Evolutionary conservation across 2,329 filamentous ascomycete genomes (phyloP).

Genomic region (Epichloe festucae): DNA sequence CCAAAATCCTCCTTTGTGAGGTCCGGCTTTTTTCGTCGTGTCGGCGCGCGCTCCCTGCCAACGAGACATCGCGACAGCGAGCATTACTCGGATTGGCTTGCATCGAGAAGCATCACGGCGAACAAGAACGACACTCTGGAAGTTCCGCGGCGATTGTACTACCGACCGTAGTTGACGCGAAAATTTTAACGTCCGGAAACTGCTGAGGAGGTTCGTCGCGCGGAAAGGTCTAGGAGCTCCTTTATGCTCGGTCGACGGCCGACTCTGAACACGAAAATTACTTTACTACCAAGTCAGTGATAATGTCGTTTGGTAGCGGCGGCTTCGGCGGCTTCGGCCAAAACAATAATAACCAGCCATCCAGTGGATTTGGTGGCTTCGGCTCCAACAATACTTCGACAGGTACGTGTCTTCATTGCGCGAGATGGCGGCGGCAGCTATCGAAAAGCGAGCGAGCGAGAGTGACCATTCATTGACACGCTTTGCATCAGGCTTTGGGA

Average conservation of each 20-base stretch:
- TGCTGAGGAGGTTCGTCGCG: background rate
- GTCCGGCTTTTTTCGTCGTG: background rate
- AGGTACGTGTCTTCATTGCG: constrained; percentile 33
- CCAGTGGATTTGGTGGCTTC: constrained; percentile 44
- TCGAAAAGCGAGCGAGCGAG: constrained; percentile 5
- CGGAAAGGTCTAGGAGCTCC: background rate
- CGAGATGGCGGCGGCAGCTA: background rate
- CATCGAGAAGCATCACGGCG: background rate
- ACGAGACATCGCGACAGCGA: constrained; percentile 1
- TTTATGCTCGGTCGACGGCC: background rate
- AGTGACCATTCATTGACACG: constrained; percentile 13
- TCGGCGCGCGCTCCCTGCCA: background rate
- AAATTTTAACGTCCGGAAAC: background rate
- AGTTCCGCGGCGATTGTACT: background rate
- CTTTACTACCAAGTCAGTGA: constrained; percentile 12
- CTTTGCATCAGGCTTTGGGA: constrained; percentile 18
- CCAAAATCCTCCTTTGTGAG: background rate
- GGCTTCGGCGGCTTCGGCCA: constrained; percentile 47
- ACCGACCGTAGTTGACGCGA: background rate
- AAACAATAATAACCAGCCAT: constrained; percentile 27
- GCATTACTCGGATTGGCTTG: background rate
- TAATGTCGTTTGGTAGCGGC: constrained; percentile 43
- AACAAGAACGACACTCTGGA: background rate
- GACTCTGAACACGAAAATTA: background rate
- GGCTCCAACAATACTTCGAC: constrained; percentile 30